Conservation (phyloP, 2,329 filamentous ascomycete genomes). For the Penicillium corylophilum region DNA sequence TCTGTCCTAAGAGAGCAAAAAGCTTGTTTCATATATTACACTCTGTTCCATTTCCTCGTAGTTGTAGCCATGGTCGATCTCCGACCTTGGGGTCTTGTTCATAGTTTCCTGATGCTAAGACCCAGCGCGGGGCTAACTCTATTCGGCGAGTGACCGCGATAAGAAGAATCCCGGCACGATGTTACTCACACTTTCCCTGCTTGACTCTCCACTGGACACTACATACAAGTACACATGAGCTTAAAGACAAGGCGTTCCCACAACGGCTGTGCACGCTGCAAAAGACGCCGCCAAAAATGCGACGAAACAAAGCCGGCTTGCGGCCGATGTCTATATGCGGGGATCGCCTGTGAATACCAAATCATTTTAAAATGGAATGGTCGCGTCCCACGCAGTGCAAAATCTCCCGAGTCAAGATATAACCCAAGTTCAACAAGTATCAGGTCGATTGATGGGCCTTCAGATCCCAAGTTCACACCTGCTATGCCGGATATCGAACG, state of each 20-base stretch:
- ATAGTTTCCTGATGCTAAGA: not conserved
- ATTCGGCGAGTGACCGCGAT: not conserved
- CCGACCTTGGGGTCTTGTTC: too few species aligned
- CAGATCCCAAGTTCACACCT: not conserved
- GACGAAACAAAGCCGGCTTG: constrained; percentile 22
- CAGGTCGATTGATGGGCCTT: not conserved
- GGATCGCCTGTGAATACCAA: constrained; percentile 19
- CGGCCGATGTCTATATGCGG: constrained; percentile 19
- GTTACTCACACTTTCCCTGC: not conserved
- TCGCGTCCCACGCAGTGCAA: constrained; percentile 12
- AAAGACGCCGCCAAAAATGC: constrained; percentile 26
- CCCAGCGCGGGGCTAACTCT: not conserved
- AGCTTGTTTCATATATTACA: not conserved
- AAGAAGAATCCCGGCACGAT: not conserved
- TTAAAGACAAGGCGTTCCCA: constrained; percentile 12
- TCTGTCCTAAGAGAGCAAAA: not conserved
- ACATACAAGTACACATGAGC: not conserved
- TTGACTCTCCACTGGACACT: not conserved
- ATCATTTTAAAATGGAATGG: constrained; percentile 24
- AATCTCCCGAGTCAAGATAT: not conserved
- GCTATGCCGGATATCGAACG: not conserved
- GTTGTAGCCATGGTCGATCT: not conserved
- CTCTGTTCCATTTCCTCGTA: not conserved
- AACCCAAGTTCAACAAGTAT: not conserved
- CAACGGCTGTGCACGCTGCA: constrained; percentile 23